These are phyloP conservation scores for Nasturtium officinale DNA, from an alignment of 345 rosid species.

Conservation along the genomic window DNA sequence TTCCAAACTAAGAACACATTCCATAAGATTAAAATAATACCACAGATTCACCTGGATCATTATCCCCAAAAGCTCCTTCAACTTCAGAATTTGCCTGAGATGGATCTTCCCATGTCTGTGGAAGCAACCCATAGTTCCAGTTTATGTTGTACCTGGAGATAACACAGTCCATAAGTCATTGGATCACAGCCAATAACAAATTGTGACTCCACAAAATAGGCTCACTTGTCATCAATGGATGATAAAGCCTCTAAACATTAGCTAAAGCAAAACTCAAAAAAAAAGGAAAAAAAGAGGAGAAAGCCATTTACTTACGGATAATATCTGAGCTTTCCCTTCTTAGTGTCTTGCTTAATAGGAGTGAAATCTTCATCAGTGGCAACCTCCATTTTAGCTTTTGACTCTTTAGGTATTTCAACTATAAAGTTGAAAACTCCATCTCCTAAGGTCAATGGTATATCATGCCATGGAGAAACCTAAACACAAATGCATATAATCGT, in stretches of 20 bases:
- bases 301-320: conserved; percentile 40
- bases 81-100: conserved; percentile 75
- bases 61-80: conserved; percentile 93
- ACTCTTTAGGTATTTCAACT: conserved; percentile 90
- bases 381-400: conserved; percentile 98
- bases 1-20: background rate
- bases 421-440: conserved; percentile 79
- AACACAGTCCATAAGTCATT: background rate
- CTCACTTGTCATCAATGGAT: conserved; percentile 11
- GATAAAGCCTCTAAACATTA: background rate
- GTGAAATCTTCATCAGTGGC: conserved; percentile 91
- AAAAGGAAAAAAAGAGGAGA: background rate
- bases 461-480: conserved; percentile 98
- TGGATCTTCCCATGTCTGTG: conserved; percentile 99
- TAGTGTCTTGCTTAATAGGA: conserved; percentile 81
- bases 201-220: background rate
- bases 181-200: background rate
- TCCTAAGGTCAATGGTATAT: conserved; percentile 78
- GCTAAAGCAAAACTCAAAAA: background rate
- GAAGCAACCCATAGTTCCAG: conserved; percentile 98
- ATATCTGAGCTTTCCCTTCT: conserved; percentile 48
- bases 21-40: background rate
- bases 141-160: conserved; percentile 75
- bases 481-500: conserved; percentile 14
- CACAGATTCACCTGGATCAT: conserved; percentile 70